phyloP scores from a whole-genome alignment of 139 green algal genomes.

The Dunaliella primolecta region DNA sequence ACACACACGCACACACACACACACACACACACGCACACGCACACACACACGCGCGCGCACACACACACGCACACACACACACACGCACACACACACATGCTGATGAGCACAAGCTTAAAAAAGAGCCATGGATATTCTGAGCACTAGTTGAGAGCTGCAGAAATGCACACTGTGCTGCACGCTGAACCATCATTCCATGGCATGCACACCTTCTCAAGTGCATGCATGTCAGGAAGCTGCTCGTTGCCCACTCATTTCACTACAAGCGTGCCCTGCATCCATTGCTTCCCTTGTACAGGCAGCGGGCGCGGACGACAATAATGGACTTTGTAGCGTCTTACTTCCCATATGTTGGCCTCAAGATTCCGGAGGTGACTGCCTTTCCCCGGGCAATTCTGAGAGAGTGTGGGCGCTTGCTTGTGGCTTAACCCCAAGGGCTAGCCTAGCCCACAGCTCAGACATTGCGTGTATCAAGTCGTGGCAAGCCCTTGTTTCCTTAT shows the following conservation, averaged over 20 bases:
- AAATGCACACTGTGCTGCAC: background rate
- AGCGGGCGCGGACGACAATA: slow-evolving; percentile 58
- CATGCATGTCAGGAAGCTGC: too few relatives aligned
- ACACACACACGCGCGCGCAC: too few relatives aligned
- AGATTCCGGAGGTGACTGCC: slow-evolving; percentile 18
- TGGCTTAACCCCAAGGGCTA: background rate
- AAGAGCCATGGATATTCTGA: background rate
- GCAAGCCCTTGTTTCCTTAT: background rate
- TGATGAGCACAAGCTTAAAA: too few relatives aligned
- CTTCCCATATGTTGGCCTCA: slow-evolving; percentile 60
- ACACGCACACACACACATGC: too few relatives aligned
- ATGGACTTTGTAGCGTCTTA: slow-evolving; percentile 73
- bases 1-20: too few relatives aligned
- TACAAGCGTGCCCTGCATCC: too few relatives aligned
- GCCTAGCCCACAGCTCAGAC: background rate
- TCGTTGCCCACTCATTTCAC: too few relatives aligned
- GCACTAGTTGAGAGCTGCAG: background rate
- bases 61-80: too few relatives aligned
- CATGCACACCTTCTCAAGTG: background rate
- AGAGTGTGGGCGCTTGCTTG: background rate
- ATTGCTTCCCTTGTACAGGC: slow-evolving; percentile 44
- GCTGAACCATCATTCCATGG: background rate
- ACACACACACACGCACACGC: too few relatives aligned
- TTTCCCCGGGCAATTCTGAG: background rate
- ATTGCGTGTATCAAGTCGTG: background rate